Base-by-base conservation (phyloP, 2,329 filamentous ascomycete genomes). In the Xylaria sp. region DNA sequence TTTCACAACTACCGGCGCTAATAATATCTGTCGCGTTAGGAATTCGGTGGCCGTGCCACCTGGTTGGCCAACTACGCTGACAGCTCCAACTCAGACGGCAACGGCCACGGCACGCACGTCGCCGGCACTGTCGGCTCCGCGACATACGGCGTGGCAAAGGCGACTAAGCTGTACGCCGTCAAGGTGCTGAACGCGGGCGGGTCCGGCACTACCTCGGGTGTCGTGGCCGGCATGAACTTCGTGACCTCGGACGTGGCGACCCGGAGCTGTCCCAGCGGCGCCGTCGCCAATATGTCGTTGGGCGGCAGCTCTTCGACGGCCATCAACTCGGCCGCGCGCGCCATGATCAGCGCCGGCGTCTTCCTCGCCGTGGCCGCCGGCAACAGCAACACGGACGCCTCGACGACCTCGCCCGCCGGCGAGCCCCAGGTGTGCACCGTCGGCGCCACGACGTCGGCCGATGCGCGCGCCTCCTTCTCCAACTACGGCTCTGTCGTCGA, bases 201-300 rank as follows among this genome's bases (percentile, higher is more conserved):
- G 19, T 69, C 68, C 6, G 71, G 72, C 17, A 71, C 71, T 12
- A 73, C 71, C 17, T 73, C 71, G 7, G 70, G 70, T 43, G 72
- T 75, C 50, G 66, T 75, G n/a, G 69, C 72, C n/a, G 72, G 72
- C 43, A 73, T 73, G 71, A 72, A 72, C 67, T 81, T 75, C 74
- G 81, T 82, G 25, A 78, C 77, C 46, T 76, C 78, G 65, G 78
- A 84, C 73, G 81, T 81, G 63, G 69, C 75, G 45, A 75, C 72
- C 49, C 77, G 78, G 15, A 74, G 73, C 45, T 80, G 80, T 21
- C 70, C 74, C 42, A 70, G 60, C 23, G 77, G 77, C n/a, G 74
- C 83, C 15, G 83, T 86, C 17, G 78, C 85, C 61, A 84, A 79
- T 76, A 82, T 87, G 82, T 86, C 82, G 21, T 78, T 87, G 2